Conservation (phyloP, 2,329 filamentous ascomycete species). For the Penicillium sp. region DNA sequence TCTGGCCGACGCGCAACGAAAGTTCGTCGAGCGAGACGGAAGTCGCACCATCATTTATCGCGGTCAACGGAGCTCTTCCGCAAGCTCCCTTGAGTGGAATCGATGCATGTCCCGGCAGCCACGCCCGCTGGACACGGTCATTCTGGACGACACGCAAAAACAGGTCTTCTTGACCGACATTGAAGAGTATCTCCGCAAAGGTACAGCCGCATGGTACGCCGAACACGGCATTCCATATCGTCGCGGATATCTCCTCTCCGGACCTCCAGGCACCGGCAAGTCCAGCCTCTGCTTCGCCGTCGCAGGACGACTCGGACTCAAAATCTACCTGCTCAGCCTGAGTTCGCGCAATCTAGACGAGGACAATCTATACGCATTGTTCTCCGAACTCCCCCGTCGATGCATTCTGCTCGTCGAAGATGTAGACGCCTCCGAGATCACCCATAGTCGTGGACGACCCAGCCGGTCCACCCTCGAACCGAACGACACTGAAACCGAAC, state of each 20-base stretch:
- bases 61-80: slow-evolving; percentile 19
- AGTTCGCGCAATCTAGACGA: slow-evolving; percentile 59
- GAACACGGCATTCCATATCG: slow-evolving; percentile 81
- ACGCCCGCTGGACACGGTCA: slow-evolving; percentile 50
- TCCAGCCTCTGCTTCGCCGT: slow-evolving; percentile 65
- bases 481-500: no score
- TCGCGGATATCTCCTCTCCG: slow-evolving; percentile 74
- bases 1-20: slow-evolving; percentile 32
- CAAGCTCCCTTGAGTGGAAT: slow-evolving; percentile 24
- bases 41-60: slow-evolving; percentile 37
- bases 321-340: slow-evolving; percentile 66
- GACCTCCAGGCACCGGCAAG: slow-evolving; percentile 75
- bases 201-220: slow-evolving; percentile 63
- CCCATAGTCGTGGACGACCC: slow-evolving; percentile 42
- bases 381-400: slow-evolving; percentile 60
- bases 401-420: slow-evolving; percentile 72
- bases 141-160: slow-evolving; percentile 48
- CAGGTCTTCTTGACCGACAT: slow-evolving; percentile 47
- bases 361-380: slow-evolving; percentile 59
- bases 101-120: slow-evolving; percentile 42
- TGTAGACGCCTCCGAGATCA: slow-evolving; percentile 67
- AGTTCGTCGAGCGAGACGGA: slow-evolving; percentile 31
- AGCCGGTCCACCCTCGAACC: not conserved
- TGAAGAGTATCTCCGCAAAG: slow-evolving; percentile 51
- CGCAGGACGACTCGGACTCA: slow-evolving; percentile 63